phyloP scores from a whole-genome alignment of 495 filamentous ascomycete species.

The Collariella sp. region DNA sequence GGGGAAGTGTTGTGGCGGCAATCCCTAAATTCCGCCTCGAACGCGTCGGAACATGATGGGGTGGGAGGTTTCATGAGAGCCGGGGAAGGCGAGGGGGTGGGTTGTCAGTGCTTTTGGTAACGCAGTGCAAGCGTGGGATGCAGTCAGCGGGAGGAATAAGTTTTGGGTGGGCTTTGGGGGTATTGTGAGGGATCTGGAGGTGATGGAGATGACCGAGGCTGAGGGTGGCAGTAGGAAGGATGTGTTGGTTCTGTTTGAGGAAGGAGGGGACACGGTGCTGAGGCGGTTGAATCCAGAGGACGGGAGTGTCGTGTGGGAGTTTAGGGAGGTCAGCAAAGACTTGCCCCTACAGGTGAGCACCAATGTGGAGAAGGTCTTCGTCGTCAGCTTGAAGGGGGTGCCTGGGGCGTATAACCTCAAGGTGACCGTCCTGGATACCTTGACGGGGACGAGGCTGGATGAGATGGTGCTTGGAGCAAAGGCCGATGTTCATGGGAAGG shows the following conservation, averaged over 20 bases:
- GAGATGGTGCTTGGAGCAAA: conserved; percentile 64
- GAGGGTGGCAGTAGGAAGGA: conserved; percentile 50
- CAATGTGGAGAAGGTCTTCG: conserved; percentile 63
- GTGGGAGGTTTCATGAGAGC: conserved; percentile 52
- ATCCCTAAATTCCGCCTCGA: too few species aligned
- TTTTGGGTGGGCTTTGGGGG: conserved; percentile 59
- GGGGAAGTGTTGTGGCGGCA: conserved; percentile 85
- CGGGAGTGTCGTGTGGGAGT: conserved; percentile 74
- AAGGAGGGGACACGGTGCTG: conserved; percentile 45
- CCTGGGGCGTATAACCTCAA: conserved; percentile 62
- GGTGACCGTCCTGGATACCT: conserved; percentile 59
- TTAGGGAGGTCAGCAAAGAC: conserved; percentile 57
- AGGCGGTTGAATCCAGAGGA: conserved; percentile 61
- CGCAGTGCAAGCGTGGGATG: conserved; percentile 73
- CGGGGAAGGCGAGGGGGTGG: conserved; percentile 61
- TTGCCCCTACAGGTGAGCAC: conserved; percentile 71
- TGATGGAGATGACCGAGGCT: conserved; percentile 61
- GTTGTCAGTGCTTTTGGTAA: conserved; percentile 61
- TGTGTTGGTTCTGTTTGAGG: conserved; percentile 57
- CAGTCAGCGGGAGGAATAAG: conserved; percentile 63
- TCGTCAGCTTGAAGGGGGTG: conserved; percentile 64
- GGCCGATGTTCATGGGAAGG: conserved; percentile 54
- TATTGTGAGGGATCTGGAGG: conserved; percentile 66
- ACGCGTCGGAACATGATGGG: background rate
- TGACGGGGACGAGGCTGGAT: conserved; percentile 57